Percentiles rank a stretch among this genome's conserved stretches.
Conservation (phyloP, 202 grass and related monocot genomes). For the Elaeis oleifera region DNA sequence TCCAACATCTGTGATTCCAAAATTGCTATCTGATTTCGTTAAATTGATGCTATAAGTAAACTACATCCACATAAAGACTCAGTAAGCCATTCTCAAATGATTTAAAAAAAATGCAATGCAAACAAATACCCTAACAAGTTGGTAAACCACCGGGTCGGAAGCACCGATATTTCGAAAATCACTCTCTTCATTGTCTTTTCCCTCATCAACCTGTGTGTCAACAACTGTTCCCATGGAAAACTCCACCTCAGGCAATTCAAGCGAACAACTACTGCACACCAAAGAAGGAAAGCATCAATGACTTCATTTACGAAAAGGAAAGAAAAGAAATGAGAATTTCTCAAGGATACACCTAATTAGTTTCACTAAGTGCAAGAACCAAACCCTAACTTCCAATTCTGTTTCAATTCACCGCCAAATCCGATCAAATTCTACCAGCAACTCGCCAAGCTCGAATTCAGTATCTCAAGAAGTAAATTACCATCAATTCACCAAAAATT, state of each 20-base stretch:
- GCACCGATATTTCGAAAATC: conserved; percentile 37
- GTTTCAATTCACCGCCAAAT: too few species aligned
- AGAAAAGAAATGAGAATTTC: too few species aligned
- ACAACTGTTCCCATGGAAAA: conserved; percentile 52
- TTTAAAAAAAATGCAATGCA: not conserved
- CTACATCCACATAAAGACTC: conserved; percentile 5
- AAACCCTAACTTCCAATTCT: too few species aligned
- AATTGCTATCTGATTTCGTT: conserved; percentile 25
- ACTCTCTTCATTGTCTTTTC: conserved; percentile 43
- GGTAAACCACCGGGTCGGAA: conserved; percentile 77
- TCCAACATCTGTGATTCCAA: too few species aligned
- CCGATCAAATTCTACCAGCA: too few species aligned
- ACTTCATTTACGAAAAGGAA: too few species aligned
- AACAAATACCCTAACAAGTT: conserved; percentile 82
- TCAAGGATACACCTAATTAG: too few species aligned
- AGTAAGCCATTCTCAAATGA: not conserved
- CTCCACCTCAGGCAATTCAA: conserved; percentile 44
- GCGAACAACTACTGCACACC: conserved; percentile 14
- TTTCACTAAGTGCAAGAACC: too few species aligned
- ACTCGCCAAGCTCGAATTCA: too few species aligned
- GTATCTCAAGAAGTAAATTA: too few species aligned
- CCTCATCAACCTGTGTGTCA: conserved; percentile 24
- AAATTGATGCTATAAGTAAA: not conserved
- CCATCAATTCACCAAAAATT: too few species aligned
- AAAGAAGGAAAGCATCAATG: conserved; percentile 13